A percentile compares a stretch with the other conserved stretches of the same genome.
These are phyloP conservation scores for Melanopsichium pennsylvanicum DNA, from an alignment of 1,284 basidiomycete genomes.

Conservation along the genomic window DNA sequence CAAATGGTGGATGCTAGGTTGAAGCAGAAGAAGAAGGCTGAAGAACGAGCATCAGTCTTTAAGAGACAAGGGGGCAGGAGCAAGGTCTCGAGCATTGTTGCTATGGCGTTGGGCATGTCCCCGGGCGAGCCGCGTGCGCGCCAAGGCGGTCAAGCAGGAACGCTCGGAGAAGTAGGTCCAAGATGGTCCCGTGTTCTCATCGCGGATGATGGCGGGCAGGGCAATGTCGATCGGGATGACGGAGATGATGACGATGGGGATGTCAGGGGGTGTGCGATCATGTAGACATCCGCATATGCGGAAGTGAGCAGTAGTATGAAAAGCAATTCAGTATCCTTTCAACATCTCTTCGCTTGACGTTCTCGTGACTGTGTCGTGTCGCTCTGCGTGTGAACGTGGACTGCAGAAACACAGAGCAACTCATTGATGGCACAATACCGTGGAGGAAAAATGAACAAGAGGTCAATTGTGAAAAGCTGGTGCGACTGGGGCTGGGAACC, in stretches of 20 bases:
- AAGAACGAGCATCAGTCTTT: slow-evolving; percentile 19
- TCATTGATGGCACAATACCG: no score
- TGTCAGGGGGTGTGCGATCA: slow-evolving; percentile 40
- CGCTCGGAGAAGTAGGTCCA: neutral
- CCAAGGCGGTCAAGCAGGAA: neutral
- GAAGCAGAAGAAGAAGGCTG: slow-evolving; percentile 37
- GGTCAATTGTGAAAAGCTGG: no score
- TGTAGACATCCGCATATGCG: no score
- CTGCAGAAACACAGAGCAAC: no score
- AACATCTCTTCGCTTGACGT: no score
- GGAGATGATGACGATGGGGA: slow-evolving; percentile 33
- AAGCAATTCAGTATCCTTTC: no score
- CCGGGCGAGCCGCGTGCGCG: neutral
- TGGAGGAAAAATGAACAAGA: no score
- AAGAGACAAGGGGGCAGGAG: slow-evolving; percentile 4
- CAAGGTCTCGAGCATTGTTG: slow-evolving; percentile 25
- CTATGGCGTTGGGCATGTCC: slow-evolving; percentile 32
- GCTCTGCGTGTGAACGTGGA: no score
- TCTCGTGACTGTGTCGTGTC: no score
- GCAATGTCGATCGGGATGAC: slow-evolving; percentile 5
- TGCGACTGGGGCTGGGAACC: no score
- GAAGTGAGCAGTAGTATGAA: no score
- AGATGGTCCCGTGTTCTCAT: slow-evolving; percentile 16
- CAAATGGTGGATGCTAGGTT: slow-evolving; percentile 40
- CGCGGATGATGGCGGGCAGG: neutral